phyloP scores from a whole-genome alignment of 352 stramenopile species.

The Globisporangium mamillatum region DNA sequence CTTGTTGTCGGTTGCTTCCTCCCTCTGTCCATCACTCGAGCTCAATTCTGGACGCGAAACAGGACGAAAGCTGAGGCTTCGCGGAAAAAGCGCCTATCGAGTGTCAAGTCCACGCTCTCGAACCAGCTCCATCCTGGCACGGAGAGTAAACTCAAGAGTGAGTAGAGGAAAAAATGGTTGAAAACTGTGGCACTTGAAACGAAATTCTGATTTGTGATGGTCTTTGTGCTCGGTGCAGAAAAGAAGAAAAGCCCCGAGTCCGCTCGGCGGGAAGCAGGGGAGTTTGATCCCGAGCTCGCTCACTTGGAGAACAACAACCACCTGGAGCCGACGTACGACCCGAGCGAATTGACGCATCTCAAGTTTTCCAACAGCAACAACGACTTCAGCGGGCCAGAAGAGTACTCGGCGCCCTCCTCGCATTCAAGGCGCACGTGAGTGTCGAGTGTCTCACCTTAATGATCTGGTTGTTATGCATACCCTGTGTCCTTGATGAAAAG shows the following conservation, averaged over 20 bases:
- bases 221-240: constrained; percentile 17
- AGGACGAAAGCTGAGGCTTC: constrained; percentile 72
- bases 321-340: constrained; percentile 15
- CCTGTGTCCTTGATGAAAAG: background rate
- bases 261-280: constrained; percentile 18
- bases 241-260: constrained; percentile 37
- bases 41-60: background rate
- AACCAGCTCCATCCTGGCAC: constrained; percentile 66
- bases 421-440: constrained; percentile 24
- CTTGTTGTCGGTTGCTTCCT: background rate
- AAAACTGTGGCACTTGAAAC: background rate
- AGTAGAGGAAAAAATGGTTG: constrained; percentile 8
- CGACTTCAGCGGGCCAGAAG: constrained; percentile 11
- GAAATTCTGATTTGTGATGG: background rate
- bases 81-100: constrained; percentile 67
- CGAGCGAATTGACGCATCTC: background rate
- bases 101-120: constrained; percentile 70
- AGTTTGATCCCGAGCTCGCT: constrained; percentile 7
- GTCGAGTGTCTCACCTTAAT: too few relatives aligned
- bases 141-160: constrained; percentile 71
- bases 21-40: too few relatives aligned
- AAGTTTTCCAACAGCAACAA: constrained; percentile 8
- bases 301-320: constrained; percentile 25
- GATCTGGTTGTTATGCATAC: too few relatives aligned
- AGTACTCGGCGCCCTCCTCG: background rate